phyloP scores from a whole-genome alignment of 352 stramenopile species.

The Pythium monospermum region DNA sequence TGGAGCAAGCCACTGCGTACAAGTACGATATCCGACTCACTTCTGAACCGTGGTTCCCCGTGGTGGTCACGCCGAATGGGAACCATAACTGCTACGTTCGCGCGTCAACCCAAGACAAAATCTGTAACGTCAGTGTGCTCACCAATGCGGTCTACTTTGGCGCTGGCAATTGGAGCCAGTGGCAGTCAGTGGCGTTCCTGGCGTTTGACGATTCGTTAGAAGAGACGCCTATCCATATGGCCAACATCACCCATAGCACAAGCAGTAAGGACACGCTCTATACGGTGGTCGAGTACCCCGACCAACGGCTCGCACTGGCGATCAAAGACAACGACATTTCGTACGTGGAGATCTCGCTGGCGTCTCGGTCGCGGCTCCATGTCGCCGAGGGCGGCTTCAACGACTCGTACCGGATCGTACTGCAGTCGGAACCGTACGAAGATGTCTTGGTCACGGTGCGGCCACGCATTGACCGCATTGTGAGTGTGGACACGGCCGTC shows the following conservation, averaged over 20 bases:
- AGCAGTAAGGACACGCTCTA: conserved; percentile 48
- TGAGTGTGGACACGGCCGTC: conserved; percentile 28
- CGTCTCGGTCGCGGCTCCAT: conserved; percentile 32
- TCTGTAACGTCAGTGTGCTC: conserved; percentile 60
- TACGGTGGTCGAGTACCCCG: conserved; percentile 25
- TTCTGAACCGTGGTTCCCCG: conserved; percentile 59
- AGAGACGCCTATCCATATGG: conserved; percentile 40
- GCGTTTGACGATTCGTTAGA: conserved; percentile 63
- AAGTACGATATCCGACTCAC: conserved; percentile 47
- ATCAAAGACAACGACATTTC: conserved; percentile 67
- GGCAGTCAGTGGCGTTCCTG: conserved; percentile 48
- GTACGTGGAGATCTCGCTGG: conserved; percentile 56
- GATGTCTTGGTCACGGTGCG: conserved; percentile 42
- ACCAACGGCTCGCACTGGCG: conserved; percentile 23
- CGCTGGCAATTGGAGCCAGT: conserved; percentile 53
- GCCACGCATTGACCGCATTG: conserved; percentile 38
- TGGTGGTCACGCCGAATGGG: conserved; percentile 41
- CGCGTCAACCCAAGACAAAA: conserved; percentile 9
- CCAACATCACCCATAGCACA: conserved; percentile 45
- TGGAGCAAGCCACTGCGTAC: conserved; percentile 34
- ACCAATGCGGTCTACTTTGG: conserved; percentile 49
- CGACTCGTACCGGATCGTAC: conserved; percentile 54
- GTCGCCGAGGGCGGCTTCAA: conserved; percentile 76
- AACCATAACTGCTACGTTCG: conserved; percentile 51
- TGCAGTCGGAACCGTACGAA: conserved; percentile 63